Evolutionary conservation across 768 basidiomycete genomes (phyloP).

Genomic region (Collybiopsis confluens): DNA sequence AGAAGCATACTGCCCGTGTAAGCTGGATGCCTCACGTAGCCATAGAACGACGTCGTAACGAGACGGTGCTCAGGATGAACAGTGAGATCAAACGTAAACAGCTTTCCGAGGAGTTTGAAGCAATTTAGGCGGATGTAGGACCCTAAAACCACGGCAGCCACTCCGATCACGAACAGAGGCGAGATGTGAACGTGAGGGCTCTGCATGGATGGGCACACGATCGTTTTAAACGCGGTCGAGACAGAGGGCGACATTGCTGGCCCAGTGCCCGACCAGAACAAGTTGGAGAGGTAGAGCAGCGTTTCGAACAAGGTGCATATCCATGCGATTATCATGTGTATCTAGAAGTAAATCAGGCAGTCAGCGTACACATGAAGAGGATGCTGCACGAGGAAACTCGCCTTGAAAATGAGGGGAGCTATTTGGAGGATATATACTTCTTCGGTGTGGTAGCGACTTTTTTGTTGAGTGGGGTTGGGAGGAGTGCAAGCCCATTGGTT

Average conservation of each 20-base stretch:
- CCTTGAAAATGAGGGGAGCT: conserved; percentile 54
- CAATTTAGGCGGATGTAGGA: conserved; percentile 48
- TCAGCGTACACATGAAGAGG: not conserved
- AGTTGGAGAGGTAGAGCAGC: conserved; percentile 31
- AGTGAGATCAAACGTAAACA: conserved; percentile 60
- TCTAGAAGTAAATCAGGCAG: conserved; percentile 22
- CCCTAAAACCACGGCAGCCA: conserved; percentile 38
- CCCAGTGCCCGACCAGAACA: conserved; percentile 16
- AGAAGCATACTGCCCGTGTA: conserved; percentile 52
- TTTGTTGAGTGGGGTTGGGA: conserved; percentile 49
- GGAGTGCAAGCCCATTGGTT: conserved; percentile 53
- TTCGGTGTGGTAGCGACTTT: conserved; percentile 50
- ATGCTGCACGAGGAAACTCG: conserved; percentile 13
- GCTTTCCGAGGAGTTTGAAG: conserved; percentile 46
- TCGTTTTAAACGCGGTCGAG: conserved; percentile 13
- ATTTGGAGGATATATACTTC: conserved; percentile 50
- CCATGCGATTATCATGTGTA: conserved; percentile 47
- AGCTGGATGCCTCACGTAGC: conserved; percentile 51
- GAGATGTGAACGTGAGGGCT: conserved; percentile 28
- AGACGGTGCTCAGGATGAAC: conserved; percentile 48
- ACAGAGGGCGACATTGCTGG: conserved; percentile 25
- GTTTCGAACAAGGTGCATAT: conserved; percentile 47
- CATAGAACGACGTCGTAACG: conserved; percentile 45
- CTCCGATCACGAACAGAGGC: conserved; percentile 41
- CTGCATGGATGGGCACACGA: conserved; percentile 25